These are phyloP conservation scores for Beauveria varroae DNA, from an alignment of 2,329 filamentous ascomycete species.

Conservation along the genomic window DNA sequence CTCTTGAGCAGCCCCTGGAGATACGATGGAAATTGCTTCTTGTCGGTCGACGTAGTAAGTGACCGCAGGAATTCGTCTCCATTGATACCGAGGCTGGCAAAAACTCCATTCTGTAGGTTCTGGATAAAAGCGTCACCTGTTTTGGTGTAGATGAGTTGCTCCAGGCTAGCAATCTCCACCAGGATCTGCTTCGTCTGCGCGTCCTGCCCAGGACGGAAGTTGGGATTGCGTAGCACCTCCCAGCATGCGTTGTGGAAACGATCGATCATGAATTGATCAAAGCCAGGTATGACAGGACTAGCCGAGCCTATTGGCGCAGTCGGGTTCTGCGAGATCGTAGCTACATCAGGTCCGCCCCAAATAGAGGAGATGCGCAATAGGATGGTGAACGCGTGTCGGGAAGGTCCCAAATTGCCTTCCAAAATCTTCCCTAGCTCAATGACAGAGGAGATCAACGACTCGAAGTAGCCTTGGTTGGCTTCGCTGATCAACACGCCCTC, in stretches of 20 bases:
- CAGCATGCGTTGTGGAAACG: slow-evolving; percentile 86
- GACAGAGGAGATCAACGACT: slow-evolving; percentile 77
- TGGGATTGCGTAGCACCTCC: slow-evolving; percentile 72
- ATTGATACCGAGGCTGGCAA: slow-evolving; percentile 57
- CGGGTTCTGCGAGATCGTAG: slow-evolving; percentile 47
- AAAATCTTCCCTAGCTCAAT: slow-evolving; percentile 77
- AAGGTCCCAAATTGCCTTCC: slow-evolving; percentile 52
- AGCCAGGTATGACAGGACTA: slow-evolving; percentile 66
- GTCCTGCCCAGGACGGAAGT: slow-evolving; percentile 72
- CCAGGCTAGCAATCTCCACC: slow-evolving; percentile 76
- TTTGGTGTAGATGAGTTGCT: slow-evolving; percentile 86
- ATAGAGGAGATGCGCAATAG: slow-evolving; percentile 75
- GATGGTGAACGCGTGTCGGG: slow-evolving; percentile 70
- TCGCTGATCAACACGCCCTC: slow-evolving; percentile 83
- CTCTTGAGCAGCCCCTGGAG: slow-evolving; percentile 50
- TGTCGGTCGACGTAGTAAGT: slow-evolving; percentile 51
- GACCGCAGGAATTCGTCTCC: slow-evolving; percentile 51
- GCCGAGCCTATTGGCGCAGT: slow-evolving; percentile 42
- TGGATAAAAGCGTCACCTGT: slow-evolving; percentile 75
- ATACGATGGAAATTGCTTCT: slow-evolving; percentile 57
- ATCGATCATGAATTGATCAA: slow-evolving; percentile 83
- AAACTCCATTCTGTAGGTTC: slow-evolving; percentile 55
- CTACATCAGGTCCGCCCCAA: slow-evolving; percentile 83
- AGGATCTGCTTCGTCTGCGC: slow-evolving; percentile 85
- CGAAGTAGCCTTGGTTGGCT: slow-evolving; percentile 84